Evolutionary conservation across 495 filamentous ascomycete genomes (phyloP), one percentile per base, ranked within the genome.

Genomic region (Neurospora sp.): DNA sequence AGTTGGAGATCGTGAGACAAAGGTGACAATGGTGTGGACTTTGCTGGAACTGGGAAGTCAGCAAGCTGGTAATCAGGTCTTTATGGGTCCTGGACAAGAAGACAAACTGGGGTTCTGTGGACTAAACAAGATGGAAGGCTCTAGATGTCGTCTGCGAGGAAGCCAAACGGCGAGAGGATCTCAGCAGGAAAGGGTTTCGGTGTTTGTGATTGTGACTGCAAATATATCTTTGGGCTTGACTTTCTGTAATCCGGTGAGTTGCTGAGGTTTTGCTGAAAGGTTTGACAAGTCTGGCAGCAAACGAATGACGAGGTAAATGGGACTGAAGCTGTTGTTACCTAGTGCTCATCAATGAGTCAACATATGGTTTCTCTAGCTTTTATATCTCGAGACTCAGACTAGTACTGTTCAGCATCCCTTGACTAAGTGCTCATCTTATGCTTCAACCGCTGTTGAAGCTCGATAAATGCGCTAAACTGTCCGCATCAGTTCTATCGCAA

Each of bases 381-480:
- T 12, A 27, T 5, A 54, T 27, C 10, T 31, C 3, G 14, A 1
- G 0, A 7, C 1, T 35, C 12, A 35, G 0, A 9, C 14, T 16
- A n/a, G 27, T 27, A 2, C 16, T 4, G 23, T 18, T 8, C 1
- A 11, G 23, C 0, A 1, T 16, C 23, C 12, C 0, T 8, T 31
- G 2, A 35, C 6, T 27, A 35, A 62, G 27, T 62, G 20, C 20
- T 14, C 20, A 54, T 14, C 10, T 14, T 0, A 12, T 54, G 46
- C 20, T 54, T 5, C 46, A 14, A 14, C 20, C 10, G 2, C 11
- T 27, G 46, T 14, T 6, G n/a, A 23, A 23, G 27, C 0, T 12
- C 4, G 20, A 54, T 12, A 0, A 11, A 23, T 23, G 0, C 20
- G n/a, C 0, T 0, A 1, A 12, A 27, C 2, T 54, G 5, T 12